A percentile compares a stretch with the other conserved stretches of the same genome.
These are phyloP conservation scores for Sporothrix inflata DNA, from an alignment of 2,329 filamentous ascomycete genomes.

Conservation along the genomic window DNA sequence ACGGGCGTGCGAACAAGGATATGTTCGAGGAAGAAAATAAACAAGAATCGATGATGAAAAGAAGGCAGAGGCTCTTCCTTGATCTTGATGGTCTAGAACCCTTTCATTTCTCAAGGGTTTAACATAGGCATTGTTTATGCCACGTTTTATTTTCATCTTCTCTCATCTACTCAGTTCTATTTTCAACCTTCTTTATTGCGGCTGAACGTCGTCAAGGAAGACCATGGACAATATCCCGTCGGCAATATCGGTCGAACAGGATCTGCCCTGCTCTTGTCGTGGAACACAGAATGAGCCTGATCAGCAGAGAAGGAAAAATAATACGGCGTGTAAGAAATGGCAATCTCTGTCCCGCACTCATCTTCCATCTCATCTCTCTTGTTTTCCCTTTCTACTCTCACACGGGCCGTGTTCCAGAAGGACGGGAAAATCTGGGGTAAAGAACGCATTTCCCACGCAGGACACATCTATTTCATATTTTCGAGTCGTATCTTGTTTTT, in stretches of 20 bases:
- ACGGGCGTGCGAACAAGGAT: background rate
- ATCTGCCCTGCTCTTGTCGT: background rate
- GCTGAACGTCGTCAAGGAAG: background rate
- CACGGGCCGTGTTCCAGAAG: constrained; percentile 26
- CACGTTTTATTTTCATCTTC: background rate
- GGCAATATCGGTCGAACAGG: constrained; percentile 16
- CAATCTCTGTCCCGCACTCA: background rate
- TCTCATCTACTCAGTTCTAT: background rate
- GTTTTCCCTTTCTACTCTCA: background rate
- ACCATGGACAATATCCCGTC: background rate
- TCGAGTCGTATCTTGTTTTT: background rate
- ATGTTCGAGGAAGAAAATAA: background rate
- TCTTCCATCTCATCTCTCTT: background rate
- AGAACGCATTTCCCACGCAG: background rate
- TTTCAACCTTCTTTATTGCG: background rate
- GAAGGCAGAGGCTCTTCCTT: too few species aligned
- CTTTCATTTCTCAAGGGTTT: too few species aligned
- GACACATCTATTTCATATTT: background rate
- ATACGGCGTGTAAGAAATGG: background rate
- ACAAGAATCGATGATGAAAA: too few species aligned
- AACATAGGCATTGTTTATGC: background rate
- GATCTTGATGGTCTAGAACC: background rate
- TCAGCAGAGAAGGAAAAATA: background rate
- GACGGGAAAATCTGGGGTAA: constrained; percentile 26
- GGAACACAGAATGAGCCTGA: constrained; percentile 5